Evolutionary conservation across 768 basidiomycete genomes (phyloP), one percentile per base, ranked within the genome.

Genomic region (Porpolomopsis calyptriformis): DNA sequence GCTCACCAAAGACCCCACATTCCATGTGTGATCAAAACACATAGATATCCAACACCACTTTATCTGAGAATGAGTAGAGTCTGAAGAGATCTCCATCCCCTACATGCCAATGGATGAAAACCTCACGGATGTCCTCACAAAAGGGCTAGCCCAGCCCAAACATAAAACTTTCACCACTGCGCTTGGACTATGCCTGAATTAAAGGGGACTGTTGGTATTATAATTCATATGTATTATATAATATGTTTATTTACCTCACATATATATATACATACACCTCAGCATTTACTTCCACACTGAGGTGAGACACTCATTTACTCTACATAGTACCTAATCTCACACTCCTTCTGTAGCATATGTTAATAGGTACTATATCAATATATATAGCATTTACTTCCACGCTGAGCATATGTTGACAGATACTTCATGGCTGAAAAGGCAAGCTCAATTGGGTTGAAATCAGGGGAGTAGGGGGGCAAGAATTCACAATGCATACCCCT

Each of bases 401-500:
- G n/a, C n/a, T n/a, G n/a, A n/a, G n/a, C n/a, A n/a, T n/a, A n/a
- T n/a, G n/a, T n/a, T n/a, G n/a, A n/a, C n/a, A n/a, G n/a, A n/a
- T 51, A 45, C 42, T 60, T 60, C 40, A 60, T 45, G 18, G 48
- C 46, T 1, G 55, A 53, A 38, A 61, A 61, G 1, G 52, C 52
- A 12, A 56, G 52, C 45, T 63, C 57, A 43, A 64, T 62, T 31
- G 62, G 62, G 43, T 60, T 61, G 23, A 49, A 53, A 41, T 62
- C 57, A 5, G 57, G 62, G 4, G 56, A 60, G 37, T 60, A 61
- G 4, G 59, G 57, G 5, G 58, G 62, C 3, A 64, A 54, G 41
- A 51, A 63, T 31, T 53, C 39, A 22, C 45, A 43, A 4, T 34
- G 41, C 51, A 53, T 45, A 10, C 48, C 48, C 4, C 49, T 50